Conservation (phyloP, 2,329 filamentous ascomycete species). For the Clarireedia monteithiana region DNA sequence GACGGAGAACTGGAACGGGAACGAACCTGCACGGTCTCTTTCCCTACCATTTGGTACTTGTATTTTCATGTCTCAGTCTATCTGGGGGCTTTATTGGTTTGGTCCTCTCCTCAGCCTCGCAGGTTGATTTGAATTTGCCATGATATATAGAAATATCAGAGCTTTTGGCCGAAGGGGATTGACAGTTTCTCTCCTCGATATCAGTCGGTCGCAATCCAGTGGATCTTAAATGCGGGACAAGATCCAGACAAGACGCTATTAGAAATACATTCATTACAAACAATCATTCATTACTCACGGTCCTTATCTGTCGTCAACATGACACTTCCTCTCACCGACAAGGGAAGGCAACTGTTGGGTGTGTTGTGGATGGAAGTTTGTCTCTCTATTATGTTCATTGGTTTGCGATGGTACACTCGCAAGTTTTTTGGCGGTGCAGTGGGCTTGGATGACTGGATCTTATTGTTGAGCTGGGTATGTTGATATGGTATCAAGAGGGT, state of each 20-base stretch:
- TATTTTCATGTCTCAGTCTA: not conserved
- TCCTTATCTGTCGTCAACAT: not conserved
- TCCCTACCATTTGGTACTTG: not conserved
- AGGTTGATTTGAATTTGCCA: not conserved
- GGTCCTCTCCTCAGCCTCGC: not conserved
- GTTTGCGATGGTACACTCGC: conserved; percentile 2
- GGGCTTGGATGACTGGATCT: not conserved
- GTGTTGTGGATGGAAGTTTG: conserved; percentile 1
- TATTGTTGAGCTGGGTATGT: conserved; percentile 1
- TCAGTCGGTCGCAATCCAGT: not conserved
- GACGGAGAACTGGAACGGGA: too few relatives aligned
- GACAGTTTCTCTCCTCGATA: not conserved
- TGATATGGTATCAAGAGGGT: too few relatives aligned
- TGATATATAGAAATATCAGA: not conserved
- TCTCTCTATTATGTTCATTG: not conserved
- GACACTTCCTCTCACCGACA: not conserved
- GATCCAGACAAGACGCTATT: not conserved
- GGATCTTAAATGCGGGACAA: not conserved
- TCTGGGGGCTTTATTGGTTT: not conserved
- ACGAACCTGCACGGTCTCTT: too few relatives aligned
- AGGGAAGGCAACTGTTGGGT: not conserved
- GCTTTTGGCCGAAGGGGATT: not conserved
- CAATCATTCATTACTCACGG: not conserved
- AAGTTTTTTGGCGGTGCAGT: not conserved
- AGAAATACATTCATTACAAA: not conserved